Evolutionary conservation across 2,329 filamentous ascomycete genomes (phyloP).

Genomic region (Myriangium duriaei): DNA sequence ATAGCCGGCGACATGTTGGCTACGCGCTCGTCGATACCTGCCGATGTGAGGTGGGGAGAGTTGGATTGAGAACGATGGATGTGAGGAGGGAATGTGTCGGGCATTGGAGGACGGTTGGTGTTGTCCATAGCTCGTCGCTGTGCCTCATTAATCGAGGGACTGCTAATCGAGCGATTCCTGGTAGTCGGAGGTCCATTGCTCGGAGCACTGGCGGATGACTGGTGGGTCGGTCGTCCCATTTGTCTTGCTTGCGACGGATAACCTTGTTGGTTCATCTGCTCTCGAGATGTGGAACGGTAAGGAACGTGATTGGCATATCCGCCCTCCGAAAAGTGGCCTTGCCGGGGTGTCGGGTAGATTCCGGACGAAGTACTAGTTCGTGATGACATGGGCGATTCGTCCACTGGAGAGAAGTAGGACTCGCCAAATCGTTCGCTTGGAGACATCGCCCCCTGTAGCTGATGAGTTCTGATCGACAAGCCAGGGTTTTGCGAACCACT

Average conservation of each 20-base stretch:
- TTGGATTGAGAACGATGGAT: constrained; percentile 58
- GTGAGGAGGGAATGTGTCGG: constrained; percentile 29
- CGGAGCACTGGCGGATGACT: constrained; percentile 53
- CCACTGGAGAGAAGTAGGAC: constrained; percentile 86
- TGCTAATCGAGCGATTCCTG: constrained; percentile 80
- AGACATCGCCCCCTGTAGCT: constrained; percentile 39
- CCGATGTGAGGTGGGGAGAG: constrained; percentile 51
- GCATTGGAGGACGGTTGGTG: constrained; percentile 27
- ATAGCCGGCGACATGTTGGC: constrained; percentile 35
- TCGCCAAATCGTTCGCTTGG: constrained; percentile 46
- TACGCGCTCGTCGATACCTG: constrained; percentile 45
- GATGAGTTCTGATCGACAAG: constrained; percentile 59
- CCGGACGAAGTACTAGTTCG: constrained; percentile 58
- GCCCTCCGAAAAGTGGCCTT: constrained; percentile 46
- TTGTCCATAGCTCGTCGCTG: constrained; percentile 45
- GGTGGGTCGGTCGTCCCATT: constrained; percentile 5
- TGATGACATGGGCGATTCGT: constrained; percentile 65
- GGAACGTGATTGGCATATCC: constrained; percentile 83
- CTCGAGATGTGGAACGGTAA: constrained; percentile 45
- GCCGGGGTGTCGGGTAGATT: constrained; percentile 70
- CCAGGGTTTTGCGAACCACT: constrained; percentile 29
- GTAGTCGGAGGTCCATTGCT: constrained; percentile 33
- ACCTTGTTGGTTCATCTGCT: constrained; percentile 8
- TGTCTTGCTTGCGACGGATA: constrained; percentile 11
- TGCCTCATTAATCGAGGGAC: constrained; percentile 74